Evolutionary conservation across 1,284 basidiomycete species (phyloP).

Genomic region (Dichomitus squalens): DNA sequence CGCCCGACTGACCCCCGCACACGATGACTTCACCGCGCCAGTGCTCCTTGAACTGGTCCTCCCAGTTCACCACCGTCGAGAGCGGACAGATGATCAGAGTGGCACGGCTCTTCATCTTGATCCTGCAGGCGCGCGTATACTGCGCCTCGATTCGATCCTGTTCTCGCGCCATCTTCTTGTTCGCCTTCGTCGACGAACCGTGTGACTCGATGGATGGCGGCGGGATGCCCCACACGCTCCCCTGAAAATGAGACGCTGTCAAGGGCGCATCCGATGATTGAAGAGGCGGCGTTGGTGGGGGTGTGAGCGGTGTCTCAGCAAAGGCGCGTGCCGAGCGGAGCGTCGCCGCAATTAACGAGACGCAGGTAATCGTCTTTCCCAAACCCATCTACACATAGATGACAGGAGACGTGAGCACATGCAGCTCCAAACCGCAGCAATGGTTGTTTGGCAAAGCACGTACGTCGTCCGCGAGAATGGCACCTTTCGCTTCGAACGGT

Average conservation of each 20-base stretch:
- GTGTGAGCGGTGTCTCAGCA: slow-evolving; percentile 56
- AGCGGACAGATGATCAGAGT: slow-evolving; percentile 97
- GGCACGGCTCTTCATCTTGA: slow-evolving; percentile 82
- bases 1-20: slow-evolving; percentile 59
- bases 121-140: slow-evolving; percentile 67
- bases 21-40: slow-evolving; percentile 86
- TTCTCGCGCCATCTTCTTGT: slow-evolving; percentile 61
- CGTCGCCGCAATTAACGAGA: slow-evolving; percentile 91
- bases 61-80: slow-evolving; percentile 98
- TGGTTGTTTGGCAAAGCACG: slow-evolving; percentile 33
- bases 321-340: slow-evolving; percentile 72
- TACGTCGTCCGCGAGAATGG: slow-evolving; percentile 94
- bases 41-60: slow-evolving; percentile 96
- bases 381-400: slow-evolving; percentile 82
- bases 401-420: slow-evolving; percentile 8
- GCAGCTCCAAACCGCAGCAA: background rate
- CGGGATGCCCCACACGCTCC: slow-evolving; percentile 85
- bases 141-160: slow-evolving; percentile 73
- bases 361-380: slow-evolving; percentile 95
- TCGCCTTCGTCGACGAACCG: slow-evolving; percentile 48
- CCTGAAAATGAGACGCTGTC: slow-evolving; percentile 70
- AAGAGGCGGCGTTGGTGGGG: slow-evolving; percentile 42
- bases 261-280: slow-evolving; percentile 41
- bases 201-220: slow-evolving; percentile 30
- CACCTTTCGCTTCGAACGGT: slow-evolving; percentile 82